Evolutionary conservation across 495 filamentous ascomycete genomes (phyloP).

Genomic region (Penicillium crystallinum): DNA sequence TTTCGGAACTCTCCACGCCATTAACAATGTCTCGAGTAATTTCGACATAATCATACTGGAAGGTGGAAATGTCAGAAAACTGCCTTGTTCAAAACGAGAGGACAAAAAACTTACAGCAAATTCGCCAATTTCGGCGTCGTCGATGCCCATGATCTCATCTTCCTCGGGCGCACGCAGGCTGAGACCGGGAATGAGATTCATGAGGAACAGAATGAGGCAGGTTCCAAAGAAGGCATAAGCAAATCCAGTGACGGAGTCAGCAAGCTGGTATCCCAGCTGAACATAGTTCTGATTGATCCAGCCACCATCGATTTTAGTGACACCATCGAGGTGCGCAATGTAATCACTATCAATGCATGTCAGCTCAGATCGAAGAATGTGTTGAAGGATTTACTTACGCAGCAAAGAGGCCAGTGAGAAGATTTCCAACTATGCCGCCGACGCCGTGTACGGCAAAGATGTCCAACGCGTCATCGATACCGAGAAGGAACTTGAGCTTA

Average conservation of each 20-base stretch:
- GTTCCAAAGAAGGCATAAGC: conserved; percentile 84
- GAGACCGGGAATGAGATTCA: conserved; percentile 83
- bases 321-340: conserved; percentile 83
- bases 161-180: conserved; percentile 76
- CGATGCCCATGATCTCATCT: conserved; percentile 85
- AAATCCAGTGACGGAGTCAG: conserved; percentile 77
- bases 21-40: conserved; percentile 77
- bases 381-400: conserved; percentile 50
- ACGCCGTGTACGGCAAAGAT: conserved; percentile 91
- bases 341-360: conserved; percentile 54
- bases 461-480: conserved; percentile 85
- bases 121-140: conserved; percentile 94
- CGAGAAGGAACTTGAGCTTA: conserved; percentile 87
- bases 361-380: conserved; percentile 1
- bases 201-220: conserved; percentile 77
- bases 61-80: background rate
- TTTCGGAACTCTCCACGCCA: conserved; percentile 42
- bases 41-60: conserved; percentile 90
- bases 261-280: conserved; percentile 83
- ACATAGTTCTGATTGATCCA: conserved; percentile 91
- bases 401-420: conserved; percentile 86
- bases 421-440: conserved; percentile 84
- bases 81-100: background rate
- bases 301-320: conserved; percentile 66
- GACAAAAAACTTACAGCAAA: conserved; percentile 61